phyloP scores from a whole-genome alignment of 208 protist species.

The Leishmania turanica region DNA sequence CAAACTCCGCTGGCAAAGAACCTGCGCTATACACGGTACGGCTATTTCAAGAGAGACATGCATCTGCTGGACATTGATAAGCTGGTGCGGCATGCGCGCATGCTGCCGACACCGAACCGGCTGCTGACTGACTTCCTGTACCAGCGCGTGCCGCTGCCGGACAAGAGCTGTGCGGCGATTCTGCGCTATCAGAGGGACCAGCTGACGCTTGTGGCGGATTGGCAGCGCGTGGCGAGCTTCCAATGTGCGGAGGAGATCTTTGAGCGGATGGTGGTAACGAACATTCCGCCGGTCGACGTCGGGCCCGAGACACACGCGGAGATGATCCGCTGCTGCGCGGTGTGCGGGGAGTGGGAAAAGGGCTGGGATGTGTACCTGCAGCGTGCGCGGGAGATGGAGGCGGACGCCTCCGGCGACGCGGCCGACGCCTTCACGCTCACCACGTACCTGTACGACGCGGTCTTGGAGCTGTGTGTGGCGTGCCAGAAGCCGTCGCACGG shows the following conservation, averaged over 20 bases:
- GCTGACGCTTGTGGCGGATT: slow-evolving; percentile 75
- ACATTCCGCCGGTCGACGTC: slow-evolving; percentile 88
- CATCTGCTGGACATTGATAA: slow-evolving; percentile 92
- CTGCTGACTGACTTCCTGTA: slow-evolving; percentile 92
- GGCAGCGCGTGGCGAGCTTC: slow-evolving; percentile 54
- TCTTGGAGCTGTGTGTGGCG: slow-evolving; percentile 77
- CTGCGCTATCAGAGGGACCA: slow-evolving; percentile 82
- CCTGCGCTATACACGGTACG: slow-evolving; percentile 89
- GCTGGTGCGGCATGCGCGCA: slow-evolving; percentile 86
- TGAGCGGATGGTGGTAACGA: slow-evolving; percentile 88
- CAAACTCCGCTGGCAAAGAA: slow-evolving; percentile 85
- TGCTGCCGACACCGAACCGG: slow-evolving; percentile 85
- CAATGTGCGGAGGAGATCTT: slow-evolving; percentile 86
- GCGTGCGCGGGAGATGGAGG: slow-evolving; percentile 81
- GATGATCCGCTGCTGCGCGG: slow-evolving; percentile 92
- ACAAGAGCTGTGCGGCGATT: slow-evolving; percentile 82
- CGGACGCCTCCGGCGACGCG: slow-evolving; percentile 26
- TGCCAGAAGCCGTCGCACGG: slow-evolving; percentile 62
- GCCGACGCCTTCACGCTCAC: slow-evolving; percentile 57
- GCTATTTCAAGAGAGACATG: slow-evolving; percentile 93
- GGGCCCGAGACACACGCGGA: slow-evolving; percentile 87
- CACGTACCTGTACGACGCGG: slow-evolving; percentile 83
- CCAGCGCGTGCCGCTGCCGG: slow-evolving; percentile 83
- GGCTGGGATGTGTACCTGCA: slow-evolving; percentile 77
- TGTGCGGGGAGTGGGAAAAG: slow-evolving; percentile 76